Percentiles rank a stretch among this genome's conserved stretches.
Conservation (phyloP, 108 stramenopile species). For the Aureococcus anophagefferens region DNA sequence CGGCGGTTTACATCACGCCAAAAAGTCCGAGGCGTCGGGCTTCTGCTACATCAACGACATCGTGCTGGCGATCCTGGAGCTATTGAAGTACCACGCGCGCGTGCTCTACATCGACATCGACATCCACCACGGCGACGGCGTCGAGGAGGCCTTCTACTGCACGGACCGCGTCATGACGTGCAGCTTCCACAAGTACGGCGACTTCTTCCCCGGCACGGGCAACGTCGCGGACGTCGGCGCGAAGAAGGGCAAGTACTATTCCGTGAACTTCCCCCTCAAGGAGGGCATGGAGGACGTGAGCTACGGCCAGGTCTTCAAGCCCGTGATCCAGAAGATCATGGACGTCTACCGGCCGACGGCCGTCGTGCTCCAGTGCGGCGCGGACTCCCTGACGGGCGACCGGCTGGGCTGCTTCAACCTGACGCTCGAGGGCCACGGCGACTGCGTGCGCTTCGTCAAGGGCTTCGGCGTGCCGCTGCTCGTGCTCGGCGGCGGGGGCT, state of each 20-base stretch:
- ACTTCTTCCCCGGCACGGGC: conserved; percentile 98
- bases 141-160: conserved; percentile 99
- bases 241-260: conserved; percentile 82
- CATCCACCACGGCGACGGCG: conserved; percentile 98
- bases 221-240: conserved; percentile 89
- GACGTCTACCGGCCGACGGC: conserved; percentile 89
- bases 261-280: conserved; percentile 91
- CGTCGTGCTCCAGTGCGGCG: conserved; percentile 98
- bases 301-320: conserved; percentile 84
- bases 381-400: conserved; percentile 93
- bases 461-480: conserved; percentile 83
- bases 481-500: conserved; percentile 96
- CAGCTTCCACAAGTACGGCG: conserved; percentile 97
- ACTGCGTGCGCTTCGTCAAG: conserved; percentile 77
- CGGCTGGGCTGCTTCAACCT: conserved; percentile 98
- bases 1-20: conserved; percentile 98
- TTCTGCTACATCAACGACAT: conserved; percentile 98
- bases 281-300: conserved; percentile 88
- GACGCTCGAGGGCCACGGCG: conserved; percentile 81
- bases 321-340: conserved; percentile 92
- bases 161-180: conserved; percentile 99
- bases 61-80: conserved; percentile 95
- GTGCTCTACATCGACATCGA: conserved; percentile 99
- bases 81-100: conserved; percentile 94
- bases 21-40: conserved; percentile 90